These are phyloP conservation scores for Luffa aegyptiaca DNA, from an alignment of 306 rosid genomes.

Conservation along the genomic window DNA sequence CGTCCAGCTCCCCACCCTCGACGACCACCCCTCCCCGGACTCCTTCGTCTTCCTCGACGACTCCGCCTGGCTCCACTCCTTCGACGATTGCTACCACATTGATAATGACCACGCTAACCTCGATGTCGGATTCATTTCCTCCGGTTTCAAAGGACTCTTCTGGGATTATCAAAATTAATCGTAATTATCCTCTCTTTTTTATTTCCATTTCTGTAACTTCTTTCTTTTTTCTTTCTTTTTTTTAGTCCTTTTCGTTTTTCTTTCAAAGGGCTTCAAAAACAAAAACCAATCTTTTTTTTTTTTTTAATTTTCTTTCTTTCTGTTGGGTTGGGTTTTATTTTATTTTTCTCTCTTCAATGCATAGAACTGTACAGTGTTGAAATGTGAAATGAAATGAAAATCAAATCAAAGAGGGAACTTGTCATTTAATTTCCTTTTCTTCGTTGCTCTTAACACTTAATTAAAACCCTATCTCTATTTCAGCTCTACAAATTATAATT, in stretches of 20 bases:
- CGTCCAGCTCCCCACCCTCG: slow-evolving; percentile 54
- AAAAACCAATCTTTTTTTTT: neutral
- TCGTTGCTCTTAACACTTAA: neutral
- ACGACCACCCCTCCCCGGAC: slow-evolving; percentile 18
- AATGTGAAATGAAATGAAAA: slow-evolving; percentile 3
- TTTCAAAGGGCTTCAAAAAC: slow-evolving; percentile 18
- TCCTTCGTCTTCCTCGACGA: slow-evolving; percentile 41
- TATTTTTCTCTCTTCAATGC: slow-evolving; percentile 6
- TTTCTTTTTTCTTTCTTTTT: neutral
- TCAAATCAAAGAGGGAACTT: neutral
- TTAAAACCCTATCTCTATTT: neutral
- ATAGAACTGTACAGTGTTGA: slow-evolving; percentile 28
- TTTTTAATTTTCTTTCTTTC: neutral
- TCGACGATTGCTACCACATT: too few relatives aligned
- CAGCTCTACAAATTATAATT: too few relatives aligned
- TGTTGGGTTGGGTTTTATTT: too few relatives aligned
- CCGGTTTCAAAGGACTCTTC: slow-evolving; percentile 27
- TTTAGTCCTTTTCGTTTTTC: slow-evolving; percentile 36
- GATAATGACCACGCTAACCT: too few relatives aligned
- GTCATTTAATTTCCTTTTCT: slow-evolving; percentile 6
- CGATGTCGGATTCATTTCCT: neutral
- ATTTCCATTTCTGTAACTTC: neutral
- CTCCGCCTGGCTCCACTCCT: too few relatives aligned
- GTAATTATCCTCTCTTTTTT: too few relatives aligned
- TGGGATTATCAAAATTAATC: slow-evolving; percentile 22